Base-by-base conservation (phyloP, 306 rosid species). In the Cicer bijugum region DNA sequence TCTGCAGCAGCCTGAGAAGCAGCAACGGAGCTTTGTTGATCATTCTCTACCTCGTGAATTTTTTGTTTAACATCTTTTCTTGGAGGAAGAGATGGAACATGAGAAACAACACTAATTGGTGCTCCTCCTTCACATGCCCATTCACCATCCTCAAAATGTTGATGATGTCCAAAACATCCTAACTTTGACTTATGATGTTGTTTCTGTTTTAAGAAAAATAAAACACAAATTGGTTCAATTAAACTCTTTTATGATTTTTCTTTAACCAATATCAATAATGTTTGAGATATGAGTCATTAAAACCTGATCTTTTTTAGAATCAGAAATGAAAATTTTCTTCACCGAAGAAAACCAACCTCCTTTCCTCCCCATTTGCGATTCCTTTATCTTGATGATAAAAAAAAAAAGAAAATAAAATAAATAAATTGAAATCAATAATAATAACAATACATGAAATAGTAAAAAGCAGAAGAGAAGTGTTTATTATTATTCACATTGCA, bases 341-440 rank as follows among this genome's bases (percentile, higher is more conserved):
- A 95, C 86, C 9, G 89, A 80, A 82, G 93, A 84, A 83, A 95
- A 89, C 90, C 97, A 95, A 71, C 72, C 70, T 75, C 97, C 96
- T 85, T 78, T 91, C 90, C 86, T 91, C 86, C 96, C 99, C 99
- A 95, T 94, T 51, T 84, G 65, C 76, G 73, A 53, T 9, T 71
- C 74, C 65, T 72, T 86, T 86, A 75, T 73, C 81, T 81, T 60
- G 7, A 63, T 61, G 7, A 0, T 68, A 33, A 48, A 53, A 58
- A 19, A n/a, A 60, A 3, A 67, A 33, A 74, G 4, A 66, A 44
- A 19, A 6, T 17, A n/a, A 44, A 0, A 17, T 17, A 17, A 17
- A 17, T 17, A 17, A 17, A 64, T 12, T 10, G 50, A 11, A 23
- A 6, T 74, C 0, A 42, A n/a, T 77, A 42, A 53, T 52, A 10